Evolutionary conservation across 106 monocot genomes (phyloP).

Genomic region (Posidonia australis): DNA sequence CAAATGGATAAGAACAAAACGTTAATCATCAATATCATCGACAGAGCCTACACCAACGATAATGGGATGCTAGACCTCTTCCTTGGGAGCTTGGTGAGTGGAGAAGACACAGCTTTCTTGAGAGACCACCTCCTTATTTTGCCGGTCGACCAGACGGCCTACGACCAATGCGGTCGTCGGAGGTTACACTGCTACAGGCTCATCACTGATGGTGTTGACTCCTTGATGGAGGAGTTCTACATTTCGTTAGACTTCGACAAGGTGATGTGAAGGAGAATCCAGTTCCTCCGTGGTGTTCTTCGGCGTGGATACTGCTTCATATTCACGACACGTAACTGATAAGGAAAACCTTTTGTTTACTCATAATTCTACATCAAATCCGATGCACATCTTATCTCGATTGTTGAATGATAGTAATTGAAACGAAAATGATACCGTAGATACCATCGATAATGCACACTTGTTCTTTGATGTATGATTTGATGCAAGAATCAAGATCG

Average conservation of each 20-base stretch:
- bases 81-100: background rate
- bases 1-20: slow-evolving; percentile 21
- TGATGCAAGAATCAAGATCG: too few species aligned
- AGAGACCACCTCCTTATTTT: background rate
- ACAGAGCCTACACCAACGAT: slow-evolving; percentile 36
- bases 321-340: too few species aligned
- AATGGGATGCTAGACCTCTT: slow-evolving; percentile 50
- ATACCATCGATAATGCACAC: too few species aligned
- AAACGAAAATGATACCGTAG: too few species aligned
- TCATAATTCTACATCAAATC: too few species aligned
- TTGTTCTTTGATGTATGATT: too few species aligned
- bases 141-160: background rate
- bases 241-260: slow-evolving; percentile 33
- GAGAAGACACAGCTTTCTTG: slow-evolving; percentile 1
- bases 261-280: slow-evolving; percentile 51
- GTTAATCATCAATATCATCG: slow-evolving; percentile 37
- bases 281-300: slow-evolving; percentile 27
- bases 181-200: background rate
- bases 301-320: slow-evolving; percentile 29
- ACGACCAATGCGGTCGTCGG: background rate
- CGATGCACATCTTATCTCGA: too few species aligned
- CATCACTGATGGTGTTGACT: slow-evolving; percentile 10
- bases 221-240: slow-evolving; percentile 34
- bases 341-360: too few species aligned
- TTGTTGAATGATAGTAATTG: too few species aligned